Evolutionary conservation across 75 land plant genomes (phyloP).

Genomic region (Cunninghamia lanceolata): DNA sequence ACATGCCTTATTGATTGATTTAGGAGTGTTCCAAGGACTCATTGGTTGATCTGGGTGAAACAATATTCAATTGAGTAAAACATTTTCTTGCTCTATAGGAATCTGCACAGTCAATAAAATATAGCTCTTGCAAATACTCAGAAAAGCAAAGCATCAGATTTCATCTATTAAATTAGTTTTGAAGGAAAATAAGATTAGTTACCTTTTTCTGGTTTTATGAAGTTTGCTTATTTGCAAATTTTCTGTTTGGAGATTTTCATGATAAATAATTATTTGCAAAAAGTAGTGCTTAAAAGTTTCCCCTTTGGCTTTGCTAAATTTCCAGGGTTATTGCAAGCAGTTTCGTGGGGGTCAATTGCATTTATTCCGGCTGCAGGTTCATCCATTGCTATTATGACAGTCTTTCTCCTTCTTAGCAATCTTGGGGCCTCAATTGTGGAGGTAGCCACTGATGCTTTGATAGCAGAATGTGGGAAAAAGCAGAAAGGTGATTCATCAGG

Average conservation of each 20-base stretch:
- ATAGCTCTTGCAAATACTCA: background rate
- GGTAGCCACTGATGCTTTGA: slow-evolving; percentile 81
- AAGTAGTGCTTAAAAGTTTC: background rate
- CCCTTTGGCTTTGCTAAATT: background rate
- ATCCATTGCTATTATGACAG: slow-evolving; percentile 43
- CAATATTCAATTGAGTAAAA: background rate
- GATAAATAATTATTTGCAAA: background rate
- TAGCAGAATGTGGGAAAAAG: slow-evolving; percentile 53
- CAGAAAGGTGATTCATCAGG: slow-evolving; percentile 14
- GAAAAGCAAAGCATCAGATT: background rate
- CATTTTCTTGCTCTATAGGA: background rate
- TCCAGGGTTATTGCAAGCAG: slow-evolving; percentile 64
- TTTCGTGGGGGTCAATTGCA: slow-evolving; percentile 75
- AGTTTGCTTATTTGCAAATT: background rate
- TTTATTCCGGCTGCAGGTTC: slow-evolving; percentile 39
- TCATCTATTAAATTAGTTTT: background rate
- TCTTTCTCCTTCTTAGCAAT: slow-evolving; percentile 71
- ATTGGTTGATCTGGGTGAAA: background rate
- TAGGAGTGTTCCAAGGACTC: background rate
- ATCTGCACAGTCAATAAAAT: background rate
- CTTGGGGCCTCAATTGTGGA: slow-evolving; percentile 82
- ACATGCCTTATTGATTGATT: background rate
- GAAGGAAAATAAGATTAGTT: background rate
- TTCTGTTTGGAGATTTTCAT: background rate
- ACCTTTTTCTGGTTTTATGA: background rate